Evolutionary conservation across 2,329 filamentous ascomycete genomes (phyloP), one percentile per base, ranked within the genome.

Genomic region (Fusarium bactridioides): DNA sequence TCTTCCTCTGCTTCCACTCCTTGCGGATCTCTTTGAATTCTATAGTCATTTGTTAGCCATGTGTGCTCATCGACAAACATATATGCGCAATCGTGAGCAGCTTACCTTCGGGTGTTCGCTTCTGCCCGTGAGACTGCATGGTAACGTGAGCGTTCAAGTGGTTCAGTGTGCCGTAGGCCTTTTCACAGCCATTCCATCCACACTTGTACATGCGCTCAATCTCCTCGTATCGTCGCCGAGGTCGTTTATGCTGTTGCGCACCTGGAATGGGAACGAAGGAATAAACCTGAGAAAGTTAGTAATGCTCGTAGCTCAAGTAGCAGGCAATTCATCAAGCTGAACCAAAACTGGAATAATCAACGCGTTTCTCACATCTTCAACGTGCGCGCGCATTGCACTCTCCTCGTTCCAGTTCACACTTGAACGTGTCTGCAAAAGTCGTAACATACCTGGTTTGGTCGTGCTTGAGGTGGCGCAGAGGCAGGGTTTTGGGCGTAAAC

Each of bases 191-290:
- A 74, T 98, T 95, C 94, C 94, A 98, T 31, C 95, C 96, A 80
- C 96, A 99, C 83, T 98, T 98, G 87, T 99, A 98, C 96, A 99
- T 98, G 80, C 96, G 92, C 85, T 99, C 96, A 77, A 99, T 99
- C 81, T 99, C 96, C 83, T 99, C 96, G 78, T 98, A 99, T 60
- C 96, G 90, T 78, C 96, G 88, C 73, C 96, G 90, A 18, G 96
- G 96, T 65, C 96, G 91, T 86, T 99, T 99, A 82, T 98, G 95
- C 81, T 99, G 96, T 80, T 98, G 95, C 18, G 95, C 94, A 72
- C 96, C 96, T 4, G 96, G 96, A 78, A 98, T 98, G 0, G 96
- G 95, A 37, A 98, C 96, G 79, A 99, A 98, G 1, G 95, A 98
- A 81, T 98, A 98, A 44, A 99, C 95, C 88, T 98, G 88, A 21